phyloP scores from a whole-genome alignment of 2,329 filamentous ascomycete species.

The Neoarthrinium moseri region DNA sequence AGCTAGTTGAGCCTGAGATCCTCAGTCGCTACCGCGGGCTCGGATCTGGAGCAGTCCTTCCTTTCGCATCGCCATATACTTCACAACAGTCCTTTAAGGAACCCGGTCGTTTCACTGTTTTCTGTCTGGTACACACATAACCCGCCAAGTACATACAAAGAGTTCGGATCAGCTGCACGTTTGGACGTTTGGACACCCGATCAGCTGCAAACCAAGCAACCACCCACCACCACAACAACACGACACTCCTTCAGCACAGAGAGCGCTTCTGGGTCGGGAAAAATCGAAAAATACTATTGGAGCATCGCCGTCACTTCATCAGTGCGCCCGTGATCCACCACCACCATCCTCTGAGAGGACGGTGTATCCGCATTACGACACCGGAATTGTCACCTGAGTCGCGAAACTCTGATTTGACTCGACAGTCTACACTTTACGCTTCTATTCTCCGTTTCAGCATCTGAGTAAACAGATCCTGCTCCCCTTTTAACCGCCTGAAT shows the following conservation, averaged over 20 bases:
- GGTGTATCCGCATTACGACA: background rate
- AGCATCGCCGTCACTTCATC: too few species aligned
- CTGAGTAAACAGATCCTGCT: slow-evolving; percentile 14
- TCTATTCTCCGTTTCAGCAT: slow-evolving; percentile 8
- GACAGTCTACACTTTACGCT: background rate
- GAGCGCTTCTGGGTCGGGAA: too few species aligned
- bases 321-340: slow-evolving; percentile 1
- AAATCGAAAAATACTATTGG: too few species aligned
- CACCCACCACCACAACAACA: background rate
- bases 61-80: slow-evolving; percentile 15
- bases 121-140: slow-evolving; percentile 18
- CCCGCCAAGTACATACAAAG: background rate
- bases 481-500: slow-evolving; percentile 17
- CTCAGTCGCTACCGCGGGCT: slow-evolving; percentile 11
- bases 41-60: slow-evolving; percentile 12
- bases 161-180: slow-evolving; percentile 8
- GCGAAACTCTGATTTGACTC: background rate
- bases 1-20: slow-evolving; percentile 18
- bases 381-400: slow-evolving; percentile 1
- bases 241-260: slow-evolving; percentile 1
- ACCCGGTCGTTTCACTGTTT: slow-evolving; percentile 34
- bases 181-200: slow-evolving; percentile 2
- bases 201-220: slow-evolving; percentile 5
- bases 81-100: slow-evolving; percentile 22
- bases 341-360: slow-evolving; percentile 9